Conservation (phyloP, 768 basidiomycete genomes). For the Wakefieldia striispora region DNA sequence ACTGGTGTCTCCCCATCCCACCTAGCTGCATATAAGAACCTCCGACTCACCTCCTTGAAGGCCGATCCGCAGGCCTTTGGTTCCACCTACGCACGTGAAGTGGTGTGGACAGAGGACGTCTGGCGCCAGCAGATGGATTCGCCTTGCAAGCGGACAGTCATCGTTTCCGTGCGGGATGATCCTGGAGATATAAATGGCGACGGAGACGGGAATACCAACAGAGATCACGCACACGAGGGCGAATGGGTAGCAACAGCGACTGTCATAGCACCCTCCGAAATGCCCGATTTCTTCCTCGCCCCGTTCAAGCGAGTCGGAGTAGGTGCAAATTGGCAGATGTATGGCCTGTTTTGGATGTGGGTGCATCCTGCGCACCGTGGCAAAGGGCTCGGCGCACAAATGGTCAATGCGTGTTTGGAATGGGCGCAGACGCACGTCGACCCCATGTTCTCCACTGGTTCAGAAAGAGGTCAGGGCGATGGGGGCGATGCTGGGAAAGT, state of each 20-base stretch:
- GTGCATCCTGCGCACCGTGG: slow-evolving; percentile 27
- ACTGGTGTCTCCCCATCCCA: slow-evolving; percentile 15
- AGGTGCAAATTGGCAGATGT: slow-evolving; percentile 16
- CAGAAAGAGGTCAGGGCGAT: too few species aligned
- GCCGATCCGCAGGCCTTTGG: slow-evolving; percentile 20
- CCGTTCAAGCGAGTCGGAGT: slow-evolving; percentile 14
- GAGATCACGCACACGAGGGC: not conserved
- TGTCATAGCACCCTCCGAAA: slow-evolving; percentile 14
- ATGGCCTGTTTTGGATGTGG: slow-evolving; percentile 28
- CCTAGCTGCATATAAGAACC: slow-evolving; percentile 20
- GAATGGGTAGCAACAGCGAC: slow-evolving; percentile 22
- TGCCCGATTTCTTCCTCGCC: slow-evolving; percentile 1
- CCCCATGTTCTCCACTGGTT: slow-evolving; percentile 1
- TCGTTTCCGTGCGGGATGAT: slow-evolving; percentile 9
- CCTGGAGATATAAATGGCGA: not conserved
- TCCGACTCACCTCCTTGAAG: slow-evolving; percentile 24
- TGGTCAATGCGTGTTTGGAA: slow-evolving; percentile 20
- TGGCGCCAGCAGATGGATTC: slow-evolving; percentile 23
- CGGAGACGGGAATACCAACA: not conserved
- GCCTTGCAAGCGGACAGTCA: slow-evolving; percentile 10
- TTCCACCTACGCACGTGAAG: slow-evolving; percentile 23
- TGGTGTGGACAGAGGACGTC: slow-evolving; percentile 16
- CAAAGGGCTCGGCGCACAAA: slow-evolving; percentile 16
- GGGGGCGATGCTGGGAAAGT: slow-evolving; percentile 12
- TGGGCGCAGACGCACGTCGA: slow-evolving; percentile 25